Conservation (phyloP, 176 grass and related monocot genomes). For the Carex myosuroides region DNA sequence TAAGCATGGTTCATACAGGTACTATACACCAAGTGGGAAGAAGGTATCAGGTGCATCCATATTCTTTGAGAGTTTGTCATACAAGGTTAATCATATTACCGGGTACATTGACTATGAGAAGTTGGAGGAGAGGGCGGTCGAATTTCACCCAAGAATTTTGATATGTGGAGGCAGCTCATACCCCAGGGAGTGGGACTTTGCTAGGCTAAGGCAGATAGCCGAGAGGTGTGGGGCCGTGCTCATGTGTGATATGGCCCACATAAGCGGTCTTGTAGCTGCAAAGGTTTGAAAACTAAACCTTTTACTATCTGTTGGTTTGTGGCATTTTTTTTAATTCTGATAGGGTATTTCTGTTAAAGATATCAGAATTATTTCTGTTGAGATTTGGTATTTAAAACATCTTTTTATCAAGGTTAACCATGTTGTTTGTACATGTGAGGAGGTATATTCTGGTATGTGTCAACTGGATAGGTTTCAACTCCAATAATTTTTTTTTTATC, state of each 20-base stretch:
- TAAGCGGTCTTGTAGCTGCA: constrained; percentile 88
- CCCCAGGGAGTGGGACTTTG: constrained; percentile 92
- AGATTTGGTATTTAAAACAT: not conserved
- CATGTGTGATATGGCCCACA: constrained; percentile 98
- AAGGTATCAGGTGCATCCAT: constrained; percentile 92
- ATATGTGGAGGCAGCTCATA: constrained; percentile 97
- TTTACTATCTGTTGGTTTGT: not conserved
- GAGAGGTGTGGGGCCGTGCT: constrained; percentile 76
- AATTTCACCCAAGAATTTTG: constrained; percentile 93
- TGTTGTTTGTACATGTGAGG: not conserved
- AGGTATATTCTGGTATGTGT: not conserved
- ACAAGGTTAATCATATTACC: constrained; percentile 90
- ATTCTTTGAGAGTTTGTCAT: constrained; percentile 92
- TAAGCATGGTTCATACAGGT: constrained; percentile 17
- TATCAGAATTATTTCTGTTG: not conserved
- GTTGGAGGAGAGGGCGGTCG: constrained; percentile 74
- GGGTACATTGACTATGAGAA: constrained; percentile 94
- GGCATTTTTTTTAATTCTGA: not conserved
- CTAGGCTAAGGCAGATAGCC: constrained; percentile 66
- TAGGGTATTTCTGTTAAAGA: constrained; percentile 9
- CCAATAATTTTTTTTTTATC: not conserved
- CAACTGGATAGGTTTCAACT: not conserved
- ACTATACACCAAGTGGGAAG: constrained; percentile 77
- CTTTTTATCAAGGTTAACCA: not conserved
- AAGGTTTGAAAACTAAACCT: constrained; percentile 42